phyloP scores from a whole-genome alignment of 805 yeast species.

The Priceomyces fermenticarens region DNA sequence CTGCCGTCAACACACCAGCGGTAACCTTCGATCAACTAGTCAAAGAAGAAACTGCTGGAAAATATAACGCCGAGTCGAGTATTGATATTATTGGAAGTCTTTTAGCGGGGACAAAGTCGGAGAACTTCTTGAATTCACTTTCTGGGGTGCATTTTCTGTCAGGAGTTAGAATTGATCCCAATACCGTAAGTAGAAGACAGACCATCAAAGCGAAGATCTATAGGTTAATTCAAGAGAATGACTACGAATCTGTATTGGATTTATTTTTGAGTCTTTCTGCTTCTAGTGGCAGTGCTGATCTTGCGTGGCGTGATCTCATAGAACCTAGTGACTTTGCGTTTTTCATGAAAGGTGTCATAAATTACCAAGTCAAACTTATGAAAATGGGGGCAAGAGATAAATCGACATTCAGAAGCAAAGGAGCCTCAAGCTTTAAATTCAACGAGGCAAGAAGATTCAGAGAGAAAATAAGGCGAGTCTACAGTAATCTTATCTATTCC shows the following conservation, averaged over 20 bases:
- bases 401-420: conserved; percentile 3
- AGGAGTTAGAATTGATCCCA: conserved; percentile 2
- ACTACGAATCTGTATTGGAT: conserved; percentile 13
- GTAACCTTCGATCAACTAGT: background rate
- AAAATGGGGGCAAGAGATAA: conserved; percentile 9
- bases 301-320: conserved; percentile 8
- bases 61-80: background rate
- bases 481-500: conserved; percentile 20
- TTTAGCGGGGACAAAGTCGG: conserved; percentile 3
- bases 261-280: conserved; percentile 13
- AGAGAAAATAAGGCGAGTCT: conserved; percentile 20
- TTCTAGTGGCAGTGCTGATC: conserved; percentile 1
- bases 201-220: conserved; percentile 13
- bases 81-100: background rate
- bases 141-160: conserved; percentile 12
- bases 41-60: background rate
- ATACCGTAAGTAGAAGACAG: conserved; percentile 5
- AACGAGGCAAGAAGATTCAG: conserved; percentile 12
- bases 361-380: conserved; percentile 15
- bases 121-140: conserved; percentile 9
- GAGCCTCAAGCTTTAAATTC: conserved; percentile 5
- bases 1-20: conserved; percentile 1
- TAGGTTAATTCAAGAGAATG: conserved; percentile 11
- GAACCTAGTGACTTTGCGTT: conserved; percentile 17
- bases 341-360: conserved; percentile 15